These are phyloP conservation scores for Clonostachys rhizophaga DNA, from an alignment of 2,329 filamentous ascomycete genomes.

Conservation along the genomic window DNA sequence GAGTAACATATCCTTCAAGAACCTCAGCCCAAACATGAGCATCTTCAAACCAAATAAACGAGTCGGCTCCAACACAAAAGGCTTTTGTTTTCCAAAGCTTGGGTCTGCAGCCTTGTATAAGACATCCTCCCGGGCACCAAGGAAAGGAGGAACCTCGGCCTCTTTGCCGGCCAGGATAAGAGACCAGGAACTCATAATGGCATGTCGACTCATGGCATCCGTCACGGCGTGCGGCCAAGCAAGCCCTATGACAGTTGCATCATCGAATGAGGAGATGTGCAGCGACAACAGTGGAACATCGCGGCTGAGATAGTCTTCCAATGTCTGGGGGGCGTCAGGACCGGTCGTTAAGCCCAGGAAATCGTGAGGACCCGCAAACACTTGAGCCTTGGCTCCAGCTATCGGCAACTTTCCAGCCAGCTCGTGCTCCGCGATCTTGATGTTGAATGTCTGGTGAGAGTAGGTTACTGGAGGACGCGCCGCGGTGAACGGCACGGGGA, in stretches of 20 bases:
- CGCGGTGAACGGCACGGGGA: conserved; percentile 18
- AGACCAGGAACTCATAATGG: conserved; percentile 38
- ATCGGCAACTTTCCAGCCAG: conserved; percentile 28
- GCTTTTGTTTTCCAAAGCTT: not conserved
- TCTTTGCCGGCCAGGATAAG: conserved; percentile 35
- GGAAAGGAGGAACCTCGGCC: conserved; percentile 28
- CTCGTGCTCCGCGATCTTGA: conserved; percentile 32
- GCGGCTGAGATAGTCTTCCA: conserved; percentile 30
- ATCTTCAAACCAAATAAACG: not conserved
- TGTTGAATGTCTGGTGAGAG: conserved; percentile 26
- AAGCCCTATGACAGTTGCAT: conserved; percentile 43
- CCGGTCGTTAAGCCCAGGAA: conserved; percentile 9
- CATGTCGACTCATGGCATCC: conserved; percentile 36
- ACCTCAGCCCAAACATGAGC: conserved; percentile 5
- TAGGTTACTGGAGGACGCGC: conserved; percentile 32
- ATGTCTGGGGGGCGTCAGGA: conserved; percentile 8
- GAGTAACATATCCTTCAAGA: conserved; percentile 22
- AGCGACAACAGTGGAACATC: conserved; percentile 41
- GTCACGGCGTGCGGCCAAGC: conserved; percentile 40
- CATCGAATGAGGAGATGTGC: conserved; percentile 39
- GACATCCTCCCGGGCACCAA: conserved; percentile 26
- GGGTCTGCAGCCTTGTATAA: conserved; percentile 16
- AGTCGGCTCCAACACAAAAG: not conserved
- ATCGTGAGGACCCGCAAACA: conserved; percentile 6
- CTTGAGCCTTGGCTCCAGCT: conserved; percentile 8